phyloP scores from a whole-genome alignment of 306 rosid genomes.

The Malus fusca region DNA sequence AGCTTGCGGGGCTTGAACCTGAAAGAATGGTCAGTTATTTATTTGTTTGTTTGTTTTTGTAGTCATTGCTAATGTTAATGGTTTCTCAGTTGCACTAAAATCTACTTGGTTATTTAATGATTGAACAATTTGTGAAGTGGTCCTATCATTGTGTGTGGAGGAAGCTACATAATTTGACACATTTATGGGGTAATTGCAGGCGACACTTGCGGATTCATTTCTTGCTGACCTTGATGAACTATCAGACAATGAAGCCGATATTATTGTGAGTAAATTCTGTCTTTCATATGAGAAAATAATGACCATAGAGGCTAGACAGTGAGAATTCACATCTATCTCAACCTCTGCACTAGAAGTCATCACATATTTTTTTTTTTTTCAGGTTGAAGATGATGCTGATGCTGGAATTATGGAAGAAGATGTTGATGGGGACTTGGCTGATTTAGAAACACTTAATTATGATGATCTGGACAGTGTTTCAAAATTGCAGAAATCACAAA shows the following conservation, averaged over 20 bases:
- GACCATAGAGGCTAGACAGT: background rate
- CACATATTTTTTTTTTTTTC: background rate
- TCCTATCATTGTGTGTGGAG: background rate
- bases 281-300: background rate
- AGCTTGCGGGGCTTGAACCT: background rate
- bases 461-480: slow-evolving; percentile 95
- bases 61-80: background rate
- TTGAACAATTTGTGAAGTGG: background rate
- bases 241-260: slow-evolving; percentile 78
- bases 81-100: background rate
- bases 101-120: background rate
- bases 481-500: slow-evolving; percentile 81
- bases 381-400: slow-evolving; percentile 62
- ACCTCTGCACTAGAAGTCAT: background rate
- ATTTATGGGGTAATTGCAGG: slow-evolving; percentile 41
- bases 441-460: slow-evolving; percentile 74
- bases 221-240: slow-evolving; percentile 96
- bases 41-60: background rate
- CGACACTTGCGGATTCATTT: slow-evolving; percentile 90
- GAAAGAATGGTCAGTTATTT: slow-evolving; percentile 18
- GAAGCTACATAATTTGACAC: background rate
- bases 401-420: slow-evolving; percentile 81
- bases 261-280: slow-evolving; percentile 33
- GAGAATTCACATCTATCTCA: background rate
- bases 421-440: slow-evolving; percentile 83